Base-by-base conservation (phyloP, 345 rosid species). In the Garcia nutans region DNA sequence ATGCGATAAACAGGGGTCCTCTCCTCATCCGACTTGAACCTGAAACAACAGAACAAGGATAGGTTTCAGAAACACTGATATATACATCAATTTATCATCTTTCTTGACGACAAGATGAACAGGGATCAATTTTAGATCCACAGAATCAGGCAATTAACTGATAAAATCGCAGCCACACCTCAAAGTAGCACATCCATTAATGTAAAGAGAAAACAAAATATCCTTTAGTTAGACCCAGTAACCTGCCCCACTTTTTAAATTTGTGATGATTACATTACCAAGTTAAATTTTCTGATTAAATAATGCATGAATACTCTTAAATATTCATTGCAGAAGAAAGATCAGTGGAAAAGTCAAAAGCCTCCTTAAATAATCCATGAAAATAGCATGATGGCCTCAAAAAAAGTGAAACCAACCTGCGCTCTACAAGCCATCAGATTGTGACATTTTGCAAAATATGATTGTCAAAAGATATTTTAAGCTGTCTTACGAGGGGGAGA, bases 11-110 rank as follows among this genome's bases (percentile, higher is more conserved):
- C 96, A 0, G 98, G 98, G 56, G 87, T 83, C 86, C 99, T 90
- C 85, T 96, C 99, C 77, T 93, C 97, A 60, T 93, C 99, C 20
- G 99, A 91, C 89, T 96, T 93, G 89, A 89, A 93, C 95, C 99
- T 96, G 79, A 37, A 77, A 79, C 6, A 70, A 71, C n/a, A 68
- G 3, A 72, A 45, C 9, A 64, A 31, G 10, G 8, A 61, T n/a
- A 70, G 52, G 28, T 11, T 56, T 24, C 19, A 50, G 22, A 45
- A 47, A 73, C 24, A 59, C 41, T 42, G 17, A 22, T 22, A 22
- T 8, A 68, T 9, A 50, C 56, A 60, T 26, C 26, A 42, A 3
- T 61, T 45, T 15, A 26, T 24, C 24, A 37, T 61, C 37, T 24
- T 19, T n/a, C 16, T 19, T 24, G 44, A 72, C 6, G 55, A 42